Conservation (phyloP, 768 basidiomycete genomes). For the Cyathus striatus region DNA sequence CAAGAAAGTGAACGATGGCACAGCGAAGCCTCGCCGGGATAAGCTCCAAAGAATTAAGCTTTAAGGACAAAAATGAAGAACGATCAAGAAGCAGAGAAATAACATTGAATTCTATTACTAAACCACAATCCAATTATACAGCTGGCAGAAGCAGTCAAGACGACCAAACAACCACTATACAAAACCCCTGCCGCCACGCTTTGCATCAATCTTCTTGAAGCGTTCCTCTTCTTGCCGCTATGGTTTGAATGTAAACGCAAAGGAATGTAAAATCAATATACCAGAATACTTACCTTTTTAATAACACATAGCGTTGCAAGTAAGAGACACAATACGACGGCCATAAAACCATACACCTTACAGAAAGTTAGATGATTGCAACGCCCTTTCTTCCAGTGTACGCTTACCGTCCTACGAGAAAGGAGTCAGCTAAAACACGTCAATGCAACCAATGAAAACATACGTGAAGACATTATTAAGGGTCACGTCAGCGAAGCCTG, state of each 20-base stretch:
- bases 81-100: too few species aligned
- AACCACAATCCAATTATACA: too few species aligned
- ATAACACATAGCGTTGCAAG: conserved; percentile 84
- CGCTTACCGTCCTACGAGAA: conserved; percentile 37
- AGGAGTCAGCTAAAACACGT: too few species aligned
- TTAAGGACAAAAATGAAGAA: too few species aligned
- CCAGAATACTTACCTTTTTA: conserved; percentile 49
- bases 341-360: conserved; percentile 80
- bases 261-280: conserved; percentile 2
- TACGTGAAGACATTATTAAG: conserved; percentile 85
- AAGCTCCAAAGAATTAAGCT: too few species aligned
- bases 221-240: conserved; percentile 78
- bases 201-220: conserved; percentile 86
- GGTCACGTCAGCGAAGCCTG: conserved; percentile 61
- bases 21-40: too few species aligned
- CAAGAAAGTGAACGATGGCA: too few species aligned
- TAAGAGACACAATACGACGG: conserved; percentile 68
- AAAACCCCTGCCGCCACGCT: conserved; percentile 83
- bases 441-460: too few species aligned
- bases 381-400: conserved; percentile 1
- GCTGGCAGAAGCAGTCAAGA: too few species aligned
- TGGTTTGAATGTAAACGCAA: conserved; percentile 2
- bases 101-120: too few species aligned
- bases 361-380: conserved; percentile 6
- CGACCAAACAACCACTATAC: too few species aligned